Base-by-base conservation (phyloP, 1,284 basidiomycete genomes). In the Uromyces viciae-fabae region DNA sequence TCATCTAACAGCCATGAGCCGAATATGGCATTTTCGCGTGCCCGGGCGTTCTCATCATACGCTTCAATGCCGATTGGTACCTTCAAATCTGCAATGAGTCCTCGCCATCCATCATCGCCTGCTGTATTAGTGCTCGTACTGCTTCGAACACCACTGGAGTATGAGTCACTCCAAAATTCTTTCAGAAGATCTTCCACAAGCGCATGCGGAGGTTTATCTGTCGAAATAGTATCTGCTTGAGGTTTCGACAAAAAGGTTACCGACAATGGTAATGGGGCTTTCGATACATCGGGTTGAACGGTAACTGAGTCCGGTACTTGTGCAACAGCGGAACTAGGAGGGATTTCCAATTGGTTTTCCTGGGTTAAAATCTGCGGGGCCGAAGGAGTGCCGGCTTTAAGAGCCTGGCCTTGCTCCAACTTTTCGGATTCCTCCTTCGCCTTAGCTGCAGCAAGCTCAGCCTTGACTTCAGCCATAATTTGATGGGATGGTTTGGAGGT, bases 391-490 rank as follows among this genome's bases (percentile, higher is more conserved):
- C 19, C 36, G 4, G 58, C 25, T 64, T 46, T 68, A 42, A n/a
- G 33, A 33, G 42, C 69, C 46, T 72, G 60, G 31, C 3, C 40
- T 58, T 81, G 68, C 14, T 72, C 62, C 28, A 43, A 5, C 42
- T 58, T 49, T 69, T 75, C 71, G 46, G 79, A 71, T 42, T 81
- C 79, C n/a, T 19, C 19, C 38, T 64, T 79, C 43, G 76, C 66
- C 42, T 71, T 72, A 22, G 68, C 66, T 25, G 84, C 84, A 19
- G 78, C 78, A 79, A 83, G 83, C 76, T 85, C 84, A 28, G 83
- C 83, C 71, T 84, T 84, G 73, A 84, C 84, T 77, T 84, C 84
- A 22, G 83, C 84, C 83, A 85, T 84, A 77, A 85, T 85, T 82
- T 82, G 82, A 82, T 84, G 81, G 77, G 82, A 72, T 82, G 82